Evolutionary conservation across 2,329 filamentous ascomycete species (phyloP).

Genomic region (Mycosphaerella sp.): DNA sequence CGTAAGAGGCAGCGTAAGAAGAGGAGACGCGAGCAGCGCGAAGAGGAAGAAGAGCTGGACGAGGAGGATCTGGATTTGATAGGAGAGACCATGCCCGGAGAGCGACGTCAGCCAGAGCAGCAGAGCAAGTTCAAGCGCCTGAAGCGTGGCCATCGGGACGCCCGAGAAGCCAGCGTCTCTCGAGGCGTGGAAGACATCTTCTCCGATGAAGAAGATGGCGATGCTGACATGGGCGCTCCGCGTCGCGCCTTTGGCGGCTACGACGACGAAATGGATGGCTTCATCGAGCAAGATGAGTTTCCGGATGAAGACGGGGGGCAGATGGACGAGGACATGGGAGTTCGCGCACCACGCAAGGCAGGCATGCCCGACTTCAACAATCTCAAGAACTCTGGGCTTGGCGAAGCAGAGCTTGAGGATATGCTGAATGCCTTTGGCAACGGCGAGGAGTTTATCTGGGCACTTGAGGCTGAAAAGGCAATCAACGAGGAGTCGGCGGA

Average conservation of each 20-base stretch:
- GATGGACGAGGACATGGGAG: constrained; percentile 78
- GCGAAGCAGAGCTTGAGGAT: constrained; percentile 88
- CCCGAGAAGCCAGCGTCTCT: constrained; percentile 54
- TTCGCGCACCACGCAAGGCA: constrained; percentile 70
- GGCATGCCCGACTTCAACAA: constrained; percentile 66
- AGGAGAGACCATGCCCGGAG: constrained; percentile 68
- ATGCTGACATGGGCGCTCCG: constrained; percentile 44
- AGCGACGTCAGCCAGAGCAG: constrained; percentile 54
- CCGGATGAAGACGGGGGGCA: constrained; percentile 74
- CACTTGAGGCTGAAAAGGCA: constrained; percentile 78
- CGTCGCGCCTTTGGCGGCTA: constrained; percentile 43
- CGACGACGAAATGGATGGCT: constrained; percentile 78
- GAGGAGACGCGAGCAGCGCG: constrained; percentile 66
- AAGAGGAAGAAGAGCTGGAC: constrained; percentile 77
- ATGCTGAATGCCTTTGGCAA: constrained; percentile 96
- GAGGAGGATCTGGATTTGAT: constrained; percentile 96
- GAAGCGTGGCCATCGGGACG: constrained; percentile 80
- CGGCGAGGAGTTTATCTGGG: constrained; percentile 93
- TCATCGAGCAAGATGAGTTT: constrained; percentile 93
- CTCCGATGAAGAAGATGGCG: constrained; percentile 79
- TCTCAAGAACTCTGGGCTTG: constrained; percentile 58
- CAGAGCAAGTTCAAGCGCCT: constrained; percentile 93
- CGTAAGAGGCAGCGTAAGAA: constrained; percentile 65
- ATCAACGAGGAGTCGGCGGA: constrained; percentile 69
- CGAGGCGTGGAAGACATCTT: constrained; percentile 88